These are phyloP conservation scores for Spergularia marina DNA, from an alignment of 148 eudicot genomes.

Conservation along the genomic window DNA sequence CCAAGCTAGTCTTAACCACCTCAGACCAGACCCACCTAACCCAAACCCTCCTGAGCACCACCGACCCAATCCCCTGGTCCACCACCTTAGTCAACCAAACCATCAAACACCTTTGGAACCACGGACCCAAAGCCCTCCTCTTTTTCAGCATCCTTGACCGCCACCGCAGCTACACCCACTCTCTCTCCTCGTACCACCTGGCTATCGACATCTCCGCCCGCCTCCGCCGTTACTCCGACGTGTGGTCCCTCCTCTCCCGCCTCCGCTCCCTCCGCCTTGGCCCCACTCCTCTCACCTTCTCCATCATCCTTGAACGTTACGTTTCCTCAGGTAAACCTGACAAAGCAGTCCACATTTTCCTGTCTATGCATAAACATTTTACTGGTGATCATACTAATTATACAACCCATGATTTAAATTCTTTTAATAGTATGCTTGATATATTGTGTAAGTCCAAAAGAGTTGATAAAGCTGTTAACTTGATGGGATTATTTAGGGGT, in stretches of 20 bases:
- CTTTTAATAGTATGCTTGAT: conserved; percentile 69
- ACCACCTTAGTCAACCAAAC: conserved; percentile 47
- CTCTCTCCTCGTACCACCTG: conserved; percentile 56
- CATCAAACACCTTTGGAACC: conserved; percentile 81
- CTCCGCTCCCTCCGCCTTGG: conserved; percentile 53
- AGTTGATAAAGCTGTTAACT: conserved; percentile 64
- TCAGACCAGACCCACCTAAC: conserved; percentile 37
- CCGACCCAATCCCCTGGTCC: conserved; percentile 32
- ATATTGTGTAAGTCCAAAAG: conserved; percentile 71
- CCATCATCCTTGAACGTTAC: conserved; percentile 70
- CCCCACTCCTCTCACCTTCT: conserved; percentile 68
- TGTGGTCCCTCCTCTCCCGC: conserved; percentile 47
- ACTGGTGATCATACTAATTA: conserved; percentile 25
- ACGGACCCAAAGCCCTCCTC: conserved; percentile 86
- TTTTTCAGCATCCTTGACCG: conserved; percentile 62
- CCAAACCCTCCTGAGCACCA: conserved; percentile 31
- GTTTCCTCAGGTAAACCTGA: conserved; percentile 76
- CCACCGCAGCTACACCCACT: conserved; percentile 54
- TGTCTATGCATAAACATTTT: conserved; percentile 59
- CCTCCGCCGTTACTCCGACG: conserved; percentile 46
- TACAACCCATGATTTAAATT: conserved; percentile 46
- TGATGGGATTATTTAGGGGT: conserved; percentile 48
- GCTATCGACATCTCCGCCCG: conserved; percentile 77
- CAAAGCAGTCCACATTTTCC: conserved; percentile 63
- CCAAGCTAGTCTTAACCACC: conserved; percentile 43